Evolutionary conservation across 1,284 basidiomycete genomes (phyloP).

Genomic region (Apiotrichum veenhuisii): DNA sequence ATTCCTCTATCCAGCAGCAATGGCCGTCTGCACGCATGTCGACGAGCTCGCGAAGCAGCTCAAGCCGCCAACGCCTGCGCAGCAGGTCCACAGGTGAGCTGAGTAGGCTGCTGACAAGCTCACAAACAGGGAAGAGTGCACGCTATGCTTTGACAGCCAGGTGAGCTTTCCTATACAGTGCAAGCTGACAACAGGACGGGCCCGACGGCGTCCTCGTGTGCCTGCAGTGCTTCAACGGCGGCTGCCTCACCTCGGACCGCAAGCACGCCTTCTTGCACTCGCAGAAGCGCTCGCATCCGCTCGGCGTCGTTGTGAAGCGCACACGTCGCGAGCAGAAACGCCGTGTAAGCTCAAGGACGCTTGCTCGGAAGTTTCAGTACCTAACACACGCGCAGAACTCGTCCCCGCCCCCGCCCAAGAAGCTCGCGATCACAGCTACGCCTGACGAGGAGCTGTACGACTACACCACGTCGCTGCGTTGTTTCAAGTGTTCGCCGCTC

Average conservation of each 20-base stretch:
- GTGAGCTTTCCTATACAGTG: conserved; percentile 49
- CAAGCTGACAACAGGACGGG: conserved; percentile 57
- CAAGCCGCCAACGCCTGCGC: conserved; percentile 32
- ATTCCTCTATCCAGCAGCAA: not conserved
- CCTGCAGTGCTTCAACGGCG: conserved; percentile 88
- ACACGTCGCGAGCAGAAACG: conserved; percentile 63
- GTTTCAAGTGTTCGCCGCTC: conserved; percentile 62
- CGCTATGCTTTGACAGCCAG: conserved; percentile 93
- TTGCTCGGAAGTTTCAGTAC: no score
- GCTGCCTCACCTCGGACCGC: conserved; percentile 60
- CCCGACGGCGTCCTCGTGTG: conserved; percentile 83
- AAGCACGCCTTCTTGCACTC: conserved; percentile 71
- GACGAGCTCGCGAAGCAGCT: conserved; percentile 23
- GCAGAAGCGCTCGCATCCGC: conserved; percentile 66
- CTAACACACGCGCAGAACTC: conserved; percentile 40
- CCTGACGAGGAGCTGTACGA: conserved; percentile 86
- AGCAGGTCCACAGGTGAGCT: conserved; percentile 48
- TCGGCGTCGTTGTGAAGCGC: conserved; percentile 79
- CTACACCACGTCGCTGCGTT: conserved; percentile 63
- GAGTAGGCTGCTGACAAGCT: not conserved
- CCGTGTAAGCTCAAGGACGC: conserved; percentile 57
- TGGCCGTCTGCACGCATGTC: conserved; percentile 39
- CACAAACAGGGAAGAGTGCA: conserved; percentile 53
- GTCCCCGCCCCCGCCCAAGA: conserved; percentile 82
- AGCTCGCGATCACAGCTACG: conserved; percentile 80